phyloP scores from a whole-genome alignment of 2,329 filamentous ascomycete species.

The Nothomitra cinnamomea region DNA sequence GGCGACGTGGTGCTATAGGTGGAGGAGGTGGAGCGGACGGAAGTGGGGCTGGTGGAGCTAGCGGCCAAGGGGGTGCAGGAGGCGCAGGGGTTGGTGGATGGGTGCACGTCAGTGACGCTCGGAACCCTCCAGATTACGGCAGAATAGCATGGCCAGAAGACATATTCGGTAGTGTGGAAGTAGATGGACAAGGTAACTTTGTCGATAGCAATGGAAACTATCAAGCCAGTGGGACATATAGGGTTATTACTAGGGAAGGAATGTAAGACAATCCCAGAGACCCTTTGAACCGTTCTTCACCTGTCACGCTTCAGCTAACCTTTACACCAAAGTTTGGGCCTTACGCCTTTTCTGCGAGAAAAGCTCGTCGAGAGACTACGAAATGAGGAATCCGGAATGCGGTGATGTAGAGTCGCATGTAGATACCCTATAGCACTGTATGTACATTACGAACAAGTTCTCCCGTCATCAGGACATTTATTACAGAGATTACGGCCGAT shows the following conservation, averaged over 20 bases:
- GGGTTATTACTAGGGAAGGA: constrained; percentile 46
- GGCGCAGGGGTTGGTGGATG: constrained; percentile 43
- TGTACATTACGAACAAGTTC: no score
- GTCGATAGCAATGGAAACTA: constrained; percentile 32
- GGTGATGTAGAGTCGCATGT: neutral
- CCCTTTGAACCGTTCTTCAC: neutral
- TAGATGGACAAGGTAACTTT: constrained; percentile 39
- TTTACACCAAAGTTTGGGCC: constrained; percentile 1
- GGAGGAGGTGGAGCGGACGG: constrained; percentile 27
- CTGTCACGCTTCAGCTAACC: neutral
- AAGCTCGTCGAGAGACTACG: constrained; percentile 36
- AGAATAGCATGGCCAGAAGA: constrained; percentile 54
- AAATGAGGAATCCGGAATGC: neutral
- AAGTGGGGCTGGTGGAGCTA: constrained; percentile 33
- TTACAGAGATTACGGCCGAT: no score
- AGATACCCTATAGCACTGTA: no score
- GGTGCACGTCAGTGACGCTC: constrained; percentile 42
- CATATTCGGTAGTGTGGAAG: constrained; percentile 50
- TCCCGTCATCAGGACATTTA: no score
- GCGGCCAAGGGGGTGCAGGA: constrained; percentile 38
- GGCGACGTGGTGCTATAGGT: constrained; percentile 19
- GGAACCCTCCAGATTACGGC: constrained; percentile 49
- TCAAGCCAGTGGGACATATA: constrained; percentile 44
- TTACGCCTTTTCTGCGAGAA: constrained; percentile 32
- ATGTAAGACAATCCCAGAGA: constrained; percentile 34